phyloP scores from a whole-genome alignment of 2,329 filamentous ascomycete genomes.

The Diplodia sapinea region DNA sequence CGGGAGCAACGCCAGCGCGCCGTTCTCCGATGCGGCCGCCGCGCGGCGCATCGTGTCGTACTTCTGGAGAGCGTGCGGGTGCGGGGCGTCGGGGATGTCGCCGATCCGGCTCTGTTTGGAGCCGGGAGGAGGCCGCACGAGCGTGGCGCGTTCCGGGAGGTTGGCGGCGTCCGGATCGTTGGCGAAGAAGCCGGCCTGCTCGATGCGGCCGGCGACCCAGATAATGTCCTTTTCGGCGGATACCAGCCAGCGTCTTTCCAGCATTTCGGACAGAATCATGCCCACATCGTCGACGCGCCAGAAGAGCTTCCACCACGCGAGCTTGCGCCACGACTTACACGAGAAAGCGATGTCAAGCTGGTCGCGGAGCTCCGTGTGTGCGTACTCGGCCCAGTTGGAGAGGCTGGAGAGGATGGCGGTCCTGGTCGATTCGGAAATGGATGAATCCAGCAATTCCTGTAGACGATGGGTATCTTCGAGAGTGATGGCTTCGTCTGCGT shows the following conservation, averaged over 20 bases:
- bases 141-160: slow-evolving; percentile 17
- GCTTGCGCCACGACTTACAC: slow-evolving; percentile 75
- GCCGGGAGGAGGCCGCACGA: not conserved
- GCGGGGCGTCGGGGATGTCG: slow-evolving; percentile 12
- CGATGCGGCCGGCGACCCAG: slow-evolving; percentile 78
- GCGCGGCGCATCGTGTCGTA: not conserved
- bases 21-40: not conserved
- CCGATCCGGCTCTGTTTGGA: not conserved
- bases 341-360: slow-evolving; percentile 79
- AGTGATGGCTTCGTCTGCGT: slow-evolving; percentile 59
- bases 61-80: not conserved
- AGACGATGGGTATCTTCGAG: slow-evolving; percentile 54
- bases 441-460: slow-evolving; percentile 41
- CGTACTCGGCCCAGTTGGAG: slow-evolving; percentile 74
- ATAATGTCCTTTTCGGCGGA: slow-evolving; percentile 81
- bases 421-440: slow-evolving; percentile 53
- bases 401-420: slow-evolving; percentile 64
- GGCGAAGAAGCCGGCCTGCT: slow-evolving; percentile 62
- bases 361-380: slow-evolving; percentile 82
- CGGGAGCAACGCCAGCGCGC: slow-evolving; percentile 16
- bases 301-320: slow-evolving; percentile 94
- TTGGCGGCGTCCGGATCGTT: slow-evolving; percentile 1
- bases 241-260: slow-evolving; percentile 77
- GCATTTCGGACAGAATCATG: slow-evolving; percentile 79
- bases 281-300: slow-evolving; percentile 93